These are phyloP conservation scores for Glycine latifolia DNA, from an alignment of 306 rosid genomes.

Conservation along the genomic window DNA sequence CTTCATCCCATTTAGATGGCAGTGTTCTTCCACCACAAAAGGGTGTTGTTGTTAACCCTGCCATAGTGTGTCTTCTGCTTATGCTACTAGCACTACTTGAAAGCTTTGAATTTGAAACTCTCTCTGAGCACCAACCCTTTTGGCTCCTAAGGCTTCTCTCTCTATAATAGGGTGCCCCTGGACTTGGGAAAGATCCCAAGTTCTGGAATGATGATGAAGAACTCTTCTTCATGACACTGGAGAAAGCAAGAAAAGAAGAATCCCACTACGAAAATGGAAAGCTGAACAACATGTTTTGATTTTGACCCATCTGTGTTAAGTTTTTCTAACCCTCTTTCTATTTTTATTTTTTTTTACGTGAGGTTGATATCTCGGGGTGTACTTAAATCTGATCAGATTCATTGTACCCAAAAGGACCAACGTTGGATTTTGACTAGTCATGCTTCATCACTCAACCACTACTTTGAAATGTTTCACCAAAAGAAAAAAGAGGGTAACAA, in stretches of 20 bases:
- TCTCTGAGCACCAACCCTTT: constrained; percentile 86
- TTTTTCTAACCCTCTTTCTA: background rate
- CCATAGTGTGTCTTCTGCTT: constrained; percentile 56
- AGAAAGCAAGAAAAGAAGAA: background rate
- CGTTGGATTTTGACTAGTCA: constrained; percentile 48
- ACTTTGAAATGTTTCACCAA: constrained; percentile 25
- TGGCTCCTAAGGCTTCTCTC: constrained; percentile 50
- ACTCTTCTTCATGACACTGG: constrained; percentile 55
- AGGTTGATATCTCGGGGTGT: constrained; percentile 37
- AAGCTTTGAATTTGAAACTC: constrained; percentile 61
- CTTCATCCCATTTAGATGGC: constrained; percentile 97
- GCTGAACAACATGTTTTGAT: background rate
- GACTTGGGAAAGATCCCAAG: constrained; percentile 55
- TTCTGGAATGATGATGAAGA: constrained; percentile 54
- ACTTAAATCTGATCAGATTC: constrained; percentile 50
- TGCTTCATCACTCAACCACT: background rate
- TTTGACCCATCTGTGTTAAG: constrained; percentile 11
- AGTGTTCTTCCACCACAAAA: constrained; percentile 73
- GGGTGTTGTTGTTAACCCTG: constrained; percentile 54
- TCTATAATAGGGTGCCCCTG: constrained; percentile 62
- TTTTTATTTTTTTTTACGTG: background rate
- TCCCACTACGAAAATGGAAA: constrained; percentile 16
- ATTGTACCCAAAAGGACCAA: constrained; percentile 26
- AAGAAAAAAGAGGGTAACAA: background rate
- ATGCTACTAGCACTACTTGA: constrained; percentile 27